A percentile compares a stretch with the other conserved stretches of the same genome.
These are phyloP conservation scores for Fusarium neocosmosporiellum DNA, from an alignment of 2,329 filamentous ascomycete genomes.

Conservation along the genomic window DNA sequence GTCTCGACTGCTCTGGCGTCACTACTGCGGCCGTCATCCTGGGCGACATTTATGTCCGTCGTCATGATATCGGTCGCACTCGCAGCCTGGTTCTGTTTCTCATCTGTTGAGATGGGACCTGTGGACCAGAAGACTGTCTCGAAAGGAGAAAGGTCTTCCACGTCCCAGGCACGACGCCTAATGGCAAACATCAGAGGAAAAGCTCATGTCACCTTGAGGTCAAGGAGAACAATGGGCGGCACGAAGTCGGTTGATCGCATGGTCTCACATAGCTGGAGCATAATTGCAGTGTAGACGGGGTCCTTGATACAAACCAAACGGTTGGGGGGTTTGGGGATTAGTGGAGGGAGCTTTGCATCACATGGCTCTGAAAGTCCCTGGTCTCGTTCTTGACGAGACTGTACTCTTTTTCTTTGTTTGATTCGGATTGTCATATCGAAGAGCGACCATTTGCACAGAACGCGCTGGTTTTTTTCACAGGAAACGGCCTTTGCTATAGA, in stretches of 20 bases:
- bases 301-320: neutral
- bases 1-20: slow-evolving; percentile 6
- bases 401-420: slow-evolving; percentile 13
- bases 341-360: slow-evolving; percentile 2
- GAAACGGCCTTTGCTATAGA: slow-evolving; percentile 28
- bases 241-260: slow-evolving; percentile 15
- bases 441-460: slow-evolving; percentile 4
- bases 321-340: neutral
- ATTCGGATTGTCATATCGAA: slow-evolving; percentile 21
- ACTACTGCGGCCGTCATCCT: neutral
- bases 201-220: neutral
- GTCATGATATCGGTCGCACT: slow-evolving; percentile 15
- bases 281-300: slow-evolving; percentile 31
- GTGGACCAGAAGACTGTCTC: neutral
- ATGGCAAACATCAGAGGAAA: neutral
- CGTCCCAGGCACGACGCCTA: neutral
- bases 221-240: slow-evolving; percentile 2
- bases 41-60: slow-evolving; percentile 11
- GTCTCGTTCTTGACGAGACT: neutral
- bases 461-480: slow-evolving; percentile 9
- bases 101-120: neutral
- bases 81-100: slow-evolving; percentile 17
- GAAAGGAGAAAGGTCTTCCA: neutral
- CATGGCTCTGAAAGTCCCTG: neutral
- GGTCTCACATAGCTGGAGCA: slow-evolving; percentile 12